phyloP scores from a whole-genome alignment of 1,284 basidiomycete species.

The Mycosarcoma maydis region DNA sequence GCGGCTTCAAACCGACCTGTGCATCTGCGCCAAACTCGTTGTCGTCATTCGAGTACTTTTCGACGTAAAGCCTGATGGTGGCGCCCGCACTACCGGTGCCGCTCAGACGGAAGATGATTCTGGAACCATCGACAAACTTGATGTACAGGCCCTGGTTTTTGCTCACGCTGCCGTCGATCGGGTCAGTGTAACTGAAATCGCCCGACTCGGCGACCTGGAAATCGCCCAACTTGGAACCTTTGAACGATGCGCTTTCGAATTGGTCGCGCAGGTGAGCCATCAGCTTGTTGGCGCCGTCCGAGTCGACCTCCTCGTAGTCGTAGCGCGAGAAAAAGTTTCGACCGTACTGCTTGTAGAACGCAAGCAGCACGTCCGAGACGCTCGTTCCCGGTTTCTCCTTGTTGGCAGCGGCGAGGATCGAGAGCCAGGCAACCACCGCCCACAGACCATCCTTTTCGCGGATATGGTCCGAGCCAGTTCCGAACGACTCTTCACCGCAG shows the following conservation, averaged over 20 bases:
- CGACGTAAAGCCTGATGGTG: constrained; percentile 72
- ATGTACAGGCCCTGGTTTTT: constrained; percentile 96
- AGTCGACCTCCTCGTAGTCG: constrained; percentile 97
- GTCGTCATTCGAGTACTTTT: constrained; percentile 84
- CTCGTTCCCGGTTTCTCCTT: constrained; percentile 70
- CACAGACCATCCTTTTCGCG: constrained; percentile 99
- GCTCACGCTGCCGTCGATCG: constrained; percentile 90
- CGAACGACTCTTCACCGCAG: constrained; percentile 98
- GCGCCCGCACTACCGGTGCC: constrained; percentile 96
- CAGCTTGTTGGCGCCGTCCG: constrained; percentile 85
- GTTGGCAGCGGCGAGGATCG: constrained; percentile 94
- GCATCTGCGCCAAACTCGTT: constrained; percentile 80
- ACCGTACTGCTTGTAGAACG: constrained; percentile 91
- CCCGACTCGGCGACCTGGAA: constrained; percentile 83
- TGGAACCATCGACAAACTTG: constrained; percentile 86
- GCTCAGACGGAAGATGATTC: constrained; percentile 93
- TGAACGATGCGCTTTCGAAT: constrained; percentile 74
- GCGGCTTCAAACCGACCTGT: constrained; percentile 87
- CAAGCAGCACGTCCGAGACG: constrained; percentile 72
- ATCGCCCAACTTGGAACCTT: constrained; percentile 69
- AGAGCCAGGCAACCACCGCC: constrained; percentile 97
- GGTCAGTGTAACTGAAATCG: constrained; percentile 96
- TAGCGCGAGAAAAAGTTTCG: constrained; percentile 96
- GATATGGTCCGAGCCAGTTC: constrained; percentile 99
- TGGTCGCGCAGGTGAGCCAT: constrained; percentile 80